phyloP scores from a whole-genome alignment of 2,329 filamentous ascomycete genomes.

The Paraconiothyrium sp. region DNA sequence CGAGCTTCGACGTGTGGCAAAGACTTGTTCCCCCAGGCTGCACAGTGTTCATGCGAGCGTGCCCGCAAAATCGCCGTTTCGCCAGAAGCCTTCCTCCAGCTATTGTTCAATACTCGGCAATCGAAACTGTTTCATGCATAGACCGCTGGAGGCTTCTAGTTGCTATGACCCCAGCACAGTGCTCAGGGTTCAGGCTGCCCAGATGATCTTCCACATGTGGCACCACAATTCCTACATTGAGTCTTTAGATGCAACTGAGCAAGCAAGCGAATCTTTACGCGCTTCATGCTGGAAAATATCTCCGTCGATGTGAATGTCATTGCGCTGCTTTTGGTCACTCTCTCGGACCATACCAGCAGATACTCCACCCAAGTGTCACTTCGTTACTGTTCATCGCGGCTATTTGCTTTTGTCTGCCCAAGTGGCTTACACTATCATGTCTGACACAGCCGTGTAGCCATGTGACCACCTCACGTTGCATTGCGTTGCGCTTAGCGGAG shows the following conservation, averaged over 20 bases:
- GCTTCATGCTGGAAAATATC: background rate
- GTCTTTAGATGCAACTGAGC: background rate
- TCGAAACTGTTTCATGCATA: background rate
- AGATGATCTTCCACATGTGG: background rate
- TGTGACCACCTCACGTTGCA: conserved; percentile 1
- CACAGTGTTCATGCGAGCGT: background rate
- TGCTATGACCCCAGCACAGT: background rate
- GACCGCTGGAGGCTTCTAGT: background rate
- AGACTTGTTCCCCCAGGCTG: conserved; percentile 1
- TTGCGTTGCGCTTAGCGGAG: conserved; percentile 5
- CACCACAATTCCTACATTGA: background rate
- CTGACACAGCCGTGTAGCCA: conserved; percentile 11
- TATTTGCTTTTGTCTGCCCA: conserved; percentile 7
- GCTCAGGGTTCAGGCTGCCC: background rate
- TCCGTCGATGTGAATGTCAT: background rate
- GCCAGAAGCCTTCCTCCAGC: background rate
- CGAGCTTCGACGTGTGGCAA: conserved; percentile 1
- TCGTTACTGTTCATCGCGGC: background rate
- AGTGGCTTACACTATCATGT: conserved; percentile 5
- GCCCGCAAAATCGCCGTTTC: background rate
- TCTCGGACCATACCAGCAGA: background rate
- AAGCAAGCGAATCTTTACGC: background rate
- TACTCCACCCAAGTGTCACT: background rate
- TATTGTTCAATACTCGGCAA: background rate
- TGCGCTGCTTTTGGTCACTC: background rate